Evolutionary conservation across 2,329 filamentous ascomycete species (phyloP).

Genomic region (Colletotrichum sp.): DNA sequence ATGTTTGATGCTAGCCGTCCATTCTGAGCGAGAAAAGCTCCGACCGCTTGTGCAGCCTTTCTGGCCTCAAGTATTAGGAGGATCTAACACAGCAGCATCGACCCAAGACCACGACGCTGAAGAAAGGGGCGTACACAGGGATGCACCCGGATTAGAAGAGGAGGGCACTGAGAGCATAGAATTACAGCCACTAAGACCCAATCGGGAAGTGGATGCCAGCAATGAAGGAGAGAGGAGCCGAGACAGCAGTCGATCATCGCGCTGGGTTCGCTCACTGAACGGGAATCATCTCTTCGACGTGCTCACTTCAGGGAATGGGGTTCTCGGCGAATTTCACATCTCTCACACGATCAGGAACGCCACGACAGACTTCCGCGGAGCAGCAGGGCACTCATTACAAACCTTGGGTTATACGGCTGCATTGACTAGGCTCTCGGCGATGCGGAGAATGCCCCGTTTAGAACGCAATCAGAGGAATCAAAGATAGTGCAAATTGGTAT

Average conservation of each 20-base stretch:
- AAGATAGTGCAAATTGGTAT: constrained; percentile 4
- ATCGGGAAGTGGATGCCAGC: constrained; percentile 1
- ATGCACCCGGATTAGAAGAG: constrained; percentile 36
- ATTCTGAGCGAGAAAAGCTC: constrained; percentile 63
- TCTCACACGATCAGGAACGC: constrained; percentile 52
- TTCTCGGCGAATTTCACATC: constrained; percentile 59
- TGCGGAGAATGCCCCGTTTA: constrained; percentile 16
- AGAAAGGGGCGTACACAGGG: constrained; percentile 55
- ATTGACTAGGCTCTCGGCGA: constrained; percentile 41
- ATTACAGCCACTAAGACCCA: constrained; percentile 36
- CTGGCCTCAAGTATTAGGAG: constrained; percentile 3
- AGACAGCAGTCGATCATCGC: constrained; percentile 23
- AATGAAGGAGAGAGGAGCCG: neutral
- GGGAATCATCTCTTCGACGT: constrained; percentile 49
- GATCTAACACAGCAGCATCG: neutral
- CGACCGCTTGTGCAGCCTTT: constrained; percentile 38
- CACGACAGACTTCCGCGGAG: constrained; percentile 48
- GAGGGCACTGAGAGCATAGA: constrained; percentile 50
- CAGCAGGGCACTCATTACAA: constrained; percentile 56
- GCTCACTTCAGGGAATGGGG: constrained; percentile 58
- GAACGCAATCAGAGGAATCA: constrained; percentile 18
- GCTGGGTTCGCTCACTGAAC: constrained; percentile 3
- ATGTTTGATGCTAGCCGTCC: constrained; percentile 67
- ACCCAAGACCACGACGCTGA: constrained; percentile 60
- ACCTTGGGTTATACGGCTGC: constrained; percentile 60